Base-by-base conservation (phyloP, 2,329 filamentous ascomycete species). In the Ophiostoma perfectum region DNA sequence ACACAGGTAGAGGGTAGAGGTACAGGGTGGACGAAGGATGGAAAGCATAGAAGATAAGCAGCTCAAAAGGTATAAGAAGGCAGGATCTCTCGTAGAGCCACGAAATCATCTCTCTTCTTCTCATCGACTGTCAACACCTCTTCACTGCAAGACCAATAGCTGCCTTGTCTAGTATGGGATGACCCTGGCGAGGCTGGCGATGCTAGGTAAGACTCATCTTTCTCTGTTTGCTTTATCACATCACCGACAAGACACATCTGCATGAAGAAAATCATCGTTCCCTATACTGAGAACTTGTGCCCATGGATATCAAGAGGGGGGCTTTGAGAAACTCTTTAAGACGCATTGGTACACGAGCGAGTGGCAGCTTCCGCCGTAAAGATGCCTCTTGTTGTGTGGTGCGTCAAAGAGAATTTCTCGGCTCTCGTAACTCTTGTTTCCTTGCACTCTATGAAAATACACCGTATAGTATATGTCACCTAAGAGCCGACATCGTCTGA, bases 401-500 rank as follows among this genome's bases (percentile, higher is more conserved):
- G 18, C 16, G 7, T 55, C 49, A 14, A 14, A 8, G 55, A 5
- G 9, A 39, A 60, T 39, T 36, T 60, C 55, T 41, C 42, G 60
- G 60, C 14, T n/a, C 8, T 3, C 9, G 2, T 7, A 52, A 7
- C 49, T 55, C 12, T 60, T 60, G 27, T 14, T 12, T 38, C 38
- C 27, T 18, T 38, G 42, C 42, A 45, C 63, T 18, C 64, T 58
- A 71, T 70, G 68, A 72, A 58, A 70, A 60, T 41, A 62, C 47
- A 69, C 52, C n/a, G 27, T 45, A 5, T 69, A 36, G 8, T n/a
- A 68, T 41, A 66, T 71, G 70, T 71, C 70, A 71, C 36, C 63
- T 64, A 72, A 72, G 72, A 73, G 72, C 71, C 72, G 72, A 72
- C 72, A 73, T 73, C 72, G 71, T 72, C 72, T 70, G 72, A 72